Conservation (phyloP, 306 rosid species). For the Prunus persica region DNA sequence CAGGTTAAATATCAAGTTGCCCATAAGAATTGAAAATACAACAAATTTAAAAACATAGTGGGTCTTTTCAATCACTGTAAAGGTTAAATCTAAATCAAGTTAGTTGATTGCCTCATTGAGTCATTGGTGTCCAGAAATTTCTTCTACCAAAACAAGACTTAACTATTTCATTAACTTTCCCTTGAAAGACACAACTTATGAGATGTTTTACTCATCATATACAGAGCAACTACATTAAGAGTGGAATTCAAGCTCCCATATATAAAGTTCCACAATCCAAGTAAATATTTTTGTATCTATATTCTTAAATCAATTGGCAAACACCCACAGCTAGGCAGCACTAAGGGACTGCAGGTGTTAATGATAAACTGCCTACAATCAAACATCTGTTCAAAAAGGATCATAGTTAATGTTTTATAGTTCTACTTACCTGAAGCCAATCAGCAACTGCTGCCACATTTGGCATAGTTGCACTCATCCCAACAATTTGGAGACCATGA, state of each 20-base stretch:
- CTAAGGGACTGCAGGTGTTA: not conserved
- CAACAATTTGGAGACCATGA: constrained; percentile 90
- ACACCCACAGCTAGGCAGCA: constrained; percentile 3
- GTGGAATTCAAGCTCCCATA: not conserved
- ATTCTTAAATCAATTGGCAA: not conserved
- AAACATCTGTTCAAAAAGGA: constrained; percentile 4
- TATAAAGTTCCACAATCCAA: not conserved
- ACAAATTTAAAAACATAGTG: not conserved
- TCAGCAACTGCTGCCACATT: constrained; percentile 96
- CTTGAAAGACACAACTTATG: not conserved
- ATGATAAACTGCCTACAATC: constrained; percentile 4
- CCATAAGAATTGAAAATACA: not conserved
- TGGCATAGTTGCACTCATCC: constrained; percentile 99
- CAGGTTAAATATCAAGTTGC: not conserved
- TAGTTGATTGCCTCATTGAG: not conserved
- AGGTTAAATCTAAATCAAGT: not conserved
- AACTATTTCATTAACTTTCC: not conserved
- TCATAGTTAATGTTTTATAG: constrained; percentile 1
- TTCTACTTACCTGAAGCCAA: constrained; percentile 88
- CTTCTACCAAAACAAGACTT: not conserved
- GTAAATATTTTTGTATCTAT: not conserved
- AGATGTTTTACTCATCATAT: not conserved
- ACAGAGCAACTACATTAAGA: not conserved
- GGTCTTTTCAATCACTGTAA: not conserved
- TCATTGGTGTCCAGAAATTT: not conserved